phyloP scores from a whole-genome alignment of 2,329 filamentous ascomycete species.

The Fusarium metavorans region DNA sequence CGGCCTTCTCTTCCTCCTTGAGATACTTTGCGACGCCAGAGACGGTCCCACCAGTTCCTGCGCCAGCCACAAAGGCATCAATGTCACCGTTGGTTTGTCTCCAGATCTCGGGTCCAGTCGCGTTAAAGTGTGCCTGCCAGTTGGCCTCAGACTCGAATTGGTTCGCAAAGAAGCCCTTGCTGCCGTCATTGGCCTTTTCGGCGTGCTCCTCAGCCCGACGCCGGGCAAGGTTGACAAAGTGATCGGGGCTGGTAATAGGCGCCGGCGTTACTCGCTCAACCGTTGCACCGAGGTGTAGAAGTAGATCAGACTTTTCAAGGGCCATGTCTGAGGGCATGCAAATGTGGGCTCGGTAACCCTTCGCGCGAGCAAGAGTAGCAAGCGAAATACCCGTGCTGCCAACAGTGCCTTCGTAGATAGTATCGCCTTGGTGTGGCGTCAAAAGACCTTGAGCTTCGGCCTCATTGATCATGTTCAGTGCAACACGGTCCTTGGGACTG shows the following conservation, averaged over 20 bases:
- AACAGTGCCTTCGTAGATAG: constrained; percentile 97
- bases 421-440: constrained; percentile 85
- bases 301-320: constrained; percentile 87
- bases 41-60: constrained; percentile 94
- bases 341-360: constrained; percentile 93
- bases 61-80: constrained; percentile 92
- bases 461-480: constrained; percentile 85
- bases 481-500: constrained; percentile 95
- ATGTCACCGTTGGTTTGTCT: constrained; percentile 79
- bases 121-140: constrained; percentile 83
- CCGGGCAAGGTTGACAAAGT: constrained; percentile 94
- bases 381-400: constrained; percentile 97
- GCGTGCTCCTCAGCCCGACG: constrained; percentile 82
- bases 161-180: constrained; percentile 91
- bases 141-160: constrained; percentile 96
- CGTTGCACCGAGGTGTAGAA: constrained; percentile 89
- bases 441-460: constrained; percentile 85
- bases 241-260: constrained; percentile 90
- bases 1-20: constrained; percentile 75
- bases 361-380: constrained; percentile 86
- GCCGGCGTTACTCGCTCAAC: constrained; percentile 92
- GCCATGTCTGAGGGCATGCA: constrained; percentile 97
- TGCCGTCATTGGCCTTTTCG: constrained; percentile 64
- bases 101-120: constrained; percentile 92
- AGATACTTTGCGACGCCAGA: constrained; percentile 87